Evolutionary conservation across 306 rosid genomes (phyloP).

Genomic region (Acacia acuminata): DNA sequence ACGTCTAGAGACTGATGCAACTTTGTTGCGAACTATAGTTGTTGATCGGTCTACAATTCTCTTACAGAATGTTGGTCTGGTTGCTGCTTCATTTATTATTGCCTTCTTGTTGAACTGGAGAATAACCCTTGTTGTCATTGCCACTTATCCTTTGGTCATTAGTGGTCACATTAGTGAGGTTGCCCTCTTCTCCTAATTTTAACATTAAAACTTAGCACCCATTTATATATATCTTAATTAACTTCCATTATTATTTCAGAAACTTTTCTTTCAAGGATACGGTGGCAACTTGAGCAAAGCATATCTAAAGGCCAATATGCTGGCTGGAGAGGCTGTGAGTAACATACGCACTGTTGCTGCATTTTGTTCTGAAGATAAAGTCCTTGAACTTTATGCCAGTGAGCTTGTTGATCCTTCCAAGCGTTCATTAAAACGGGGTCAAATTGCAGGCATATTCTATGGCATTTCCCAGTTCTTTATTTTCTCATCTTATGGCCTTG

Average conservation of each 20-base stretch:
- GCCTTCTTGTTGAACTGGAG: slow-evolving; percentile 90
- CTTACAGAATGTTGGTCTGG: slow-evolving; percentile 74
- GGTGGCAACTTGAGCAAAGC: slow-evolving; percentile 96
- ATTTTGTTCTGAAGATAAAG: slow-evolving; percentile 80
- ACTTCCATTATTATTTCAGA: slow-evolving; percentile 47
- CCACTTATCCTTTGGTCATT: slow-evolving; percentile 86
- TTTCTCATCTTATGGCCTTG: slow-evolving; percentile 89
- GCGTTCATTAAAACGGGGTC: slow-evolving; percentile 74
- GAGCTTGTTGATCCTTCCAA: slow-evolving; percentile 82
- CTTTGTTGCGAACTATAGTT: slow-evolving; percentile 68
- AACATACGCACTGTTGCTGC: slow-evolving; percentile 94
- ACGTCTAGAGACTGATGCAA: slow-evolving; percentile 81
- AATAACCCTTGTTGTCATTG: slow-evolving; percentile 74
- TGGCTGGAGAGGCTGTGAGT: slow-evolving; percentile 93
- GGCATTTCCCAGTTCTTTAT: slow-evolving; percentile 90
- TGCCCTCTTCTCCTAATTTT: slow-evolving; percentile 14
- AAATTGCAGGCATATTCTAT: slow-evolving; percentile 86
- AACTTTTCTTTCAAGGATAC: slow-evolving; percentile 85
- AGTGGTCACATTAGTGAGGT: slow-evolving; percentile 98
- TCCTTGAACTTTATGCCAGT: slow-evolving; percentile 63
- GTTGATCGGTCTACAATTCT: slow-evolving; percentile 86
- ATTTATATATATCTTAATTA: neutral
- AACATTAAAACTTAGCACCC: neutral
- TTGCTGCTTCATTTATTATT: slow-evolving; percentile 69
- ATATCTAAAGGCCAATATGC: slow-evolving; percentile 83